A percentile compares a stretch with the other conserved stretches of the same genome.
Evolutionary conservation across 495 filamentous ascomycete genomes (phyloP).

Genomic region (Symbiotaphrina buchneri): DNA sequence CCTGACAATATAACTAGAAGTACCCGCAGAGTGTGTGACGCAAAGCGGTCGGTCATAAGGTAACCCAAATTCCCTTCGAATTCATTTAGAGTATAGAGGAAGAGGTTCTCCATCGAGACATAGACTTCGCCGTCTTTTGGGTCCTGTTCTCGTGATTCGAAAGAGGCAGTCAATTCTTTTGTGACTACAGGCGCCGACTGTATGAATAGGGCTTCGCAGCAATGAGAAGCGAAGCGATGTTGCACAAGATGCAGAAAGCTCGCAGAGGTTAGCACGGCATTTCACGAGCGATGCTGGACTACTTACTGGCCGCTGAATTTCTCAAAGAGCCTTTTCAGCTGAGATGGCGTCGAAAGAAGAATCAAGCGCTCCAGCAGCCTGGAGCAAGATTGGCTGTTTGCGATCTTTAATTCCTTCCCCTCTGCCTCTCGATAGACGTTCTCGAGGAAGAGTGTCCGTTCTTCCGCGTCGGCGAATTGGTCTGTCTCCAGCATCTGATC

Average conservation of each 20-base stretch:
- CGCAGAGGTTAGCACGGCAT: slow-evolving; percentile 7
- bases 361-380: slow-evolving; percentile 82
- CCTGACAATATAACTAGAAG: slow-evolving; percentile 73
- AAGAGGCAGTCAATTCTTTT: slow-evolving; percentile 34
- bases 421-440: slow-evolving; percentile 71
- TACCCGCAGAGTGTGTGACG: slow-evolving; percentile 74
- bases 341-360: slow-evolving; percentile 48
- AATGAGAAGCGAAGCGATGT: slow-evolving; percentile 91
- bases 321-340: slow-evolving; percentile 67
- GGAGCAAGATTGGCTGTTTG: slow-evolving; percentile 85
- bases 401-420: slow-evolving; percentile 89
- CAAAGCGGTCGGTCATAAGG: slow-evolving; percentile 68
- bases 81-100: slow-evolving; percentile 61
- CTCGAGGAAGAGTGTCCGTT: slow-evolving; percentile 55
- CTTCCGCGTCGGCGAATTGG: slow-evolving; percentile 57
- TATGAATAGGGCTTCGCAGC: slow-evolving; percentile 82
- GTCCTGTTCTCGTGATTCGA: slow-evolving; percentile 18
- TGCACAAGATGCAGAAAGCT: slow-evolving; percentile 70
- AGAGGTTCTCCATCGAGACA: slow-evolving; percentile 62
- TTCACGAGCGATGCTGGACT: background rate
- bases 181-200: slow-evolving; percentile 58
- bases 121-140: slow-evolving; percentile 14
- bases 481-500: slow-evolving; percentile 77
- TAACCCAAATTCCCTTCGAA: slow-evolving; percentile 65
- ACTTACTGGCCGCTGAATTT: slow-evolving; percentile 61